Evolutionary conservation across 257 asterid genomes (phyloP).

Genomic region (Echites panduratus): DNA sequence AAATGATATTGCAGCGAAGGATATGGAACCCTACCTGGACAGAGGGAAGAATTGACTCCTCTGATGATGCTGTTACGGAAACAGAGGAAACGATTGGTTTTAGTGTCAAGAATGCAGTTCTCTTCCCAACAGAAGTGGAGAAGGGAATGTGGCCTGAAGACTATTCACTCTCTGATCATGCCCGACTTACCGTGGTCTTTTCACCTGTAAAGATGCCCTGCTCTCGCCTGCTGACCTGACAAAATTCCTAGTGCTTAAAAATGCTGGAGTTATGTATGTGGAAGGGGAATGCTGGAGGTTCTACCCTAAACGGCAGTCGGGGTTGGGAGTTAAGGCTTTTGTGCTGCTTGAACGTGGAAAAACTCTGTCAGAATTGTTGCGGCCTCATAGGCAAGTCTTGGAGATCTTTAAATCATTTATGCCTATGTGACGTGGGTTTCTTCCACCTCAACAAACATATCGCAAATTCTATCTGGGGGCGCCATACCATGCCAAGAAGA

Average conservation of each 20-base stretch:
- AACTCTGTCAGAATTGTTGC: background rate
- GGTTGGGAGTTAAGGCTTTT: background rate
- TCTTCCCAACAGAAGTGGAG: constrained; percentile 91
- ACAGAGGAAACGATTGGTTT: constrained; percentile 79
- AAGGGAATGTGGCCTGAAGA: constrained; percentile 94
- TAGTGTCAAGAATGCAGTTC: constrained; percentile 84
- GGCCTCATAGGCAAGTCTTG: background rate
- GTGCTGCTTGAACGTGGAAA: background rate
- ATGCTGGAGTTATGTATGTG: background rate
- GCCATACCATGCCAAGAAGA: too few relatives aligned
- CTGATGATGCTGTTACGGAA: constrained; percentile 35
- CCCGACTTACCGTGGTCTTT: constrained; percentile 86
- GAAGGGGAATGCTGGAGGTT: background rate
- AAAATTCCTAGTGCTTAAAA: background rate
- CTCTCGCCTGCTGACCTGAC: constrained; percentile 46
- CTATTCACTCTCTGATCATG: constrained; percentile 95
- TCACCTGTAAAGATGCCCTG: constrained; percentile 87
- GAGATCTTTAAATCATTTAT: background rate
- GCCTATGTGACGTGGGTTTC: background rate
- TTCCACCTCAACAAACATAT: background rate
- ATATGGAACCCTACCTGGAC: constrained; percentile 73
- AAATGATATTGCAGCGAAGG: constrained; percentile 47
- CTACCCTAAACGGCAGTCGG: constrained; percentile 4
- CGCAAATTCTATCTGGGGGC: background rate
- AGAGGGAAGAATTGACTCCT: constrained; percentile 39